These are phyloP conservation scores for Colletotrichum liriopes DNA, from an alignment of 2,329 filamentous ascomycete species.

Conservation along the genomic window DNA sequence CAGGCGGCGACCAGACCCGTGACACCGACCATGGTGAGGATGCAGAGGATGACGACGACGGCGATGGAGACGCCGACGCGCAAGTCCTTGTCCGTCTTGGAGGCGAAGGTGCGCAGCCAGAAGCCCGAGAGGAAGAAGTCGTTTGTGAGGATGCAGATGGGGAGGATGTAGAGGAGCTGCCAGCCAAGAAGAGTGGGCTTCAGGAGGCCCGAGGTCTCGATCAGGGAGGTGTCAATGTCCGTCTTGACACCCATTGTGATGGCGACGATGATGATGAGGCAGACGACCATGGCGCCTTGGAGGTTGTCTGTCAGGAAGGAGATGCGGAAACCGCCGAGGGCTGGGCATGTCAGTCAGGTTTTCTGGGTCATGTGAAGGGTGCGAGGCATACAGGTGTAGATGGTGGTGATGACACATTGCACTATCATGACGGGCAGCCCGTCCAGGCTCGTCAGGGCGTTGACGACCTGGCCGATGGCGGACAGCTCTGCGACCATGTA, in stretches of 20 bases:
- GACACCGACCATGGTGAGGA: slow-evolving; percentile 80
- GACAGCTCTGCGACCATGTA: slow-evolving; percentile 92
- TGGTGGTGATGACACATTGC: slow-evolving; percentile 82
- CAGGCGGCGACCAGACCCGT: slow-evolving; percentile 84
- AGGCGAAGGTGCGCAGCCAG: slow-evolving; percentile 88
- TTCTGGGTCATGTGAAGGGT: neutral
- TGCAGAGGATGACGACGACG: slow-evolving; percentile 74
- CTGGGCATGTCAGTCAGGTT: slow-evolving; percentile 56
- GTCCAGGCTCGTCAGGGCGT: slow-evolving; percentile 80
- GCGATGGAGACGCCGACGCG: slow-evolving; percentile 82
- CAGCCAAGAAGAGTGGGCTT: slow-evolving; percentile 81
- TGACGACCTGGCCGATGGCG: slow-evolving; percentile 84
- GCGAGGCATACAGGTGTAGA: slow-evolving; percentile 79
- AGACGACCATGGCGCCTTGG: slow-evolving; percentile 84
- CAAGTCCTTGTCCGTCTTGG: slow-evolving; percentile 83
- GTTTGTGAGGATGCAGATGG: slow-evolving; percentile 85
- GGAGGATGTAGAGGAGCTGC: slow-evolving; percentile 89
- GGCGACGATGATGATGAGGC: slow-evolving; percentile 81
- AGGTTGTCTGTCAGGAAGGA: slow-evolving; percentile 89
- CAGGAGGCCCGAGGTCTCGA: slow-evolving; percentile 79
- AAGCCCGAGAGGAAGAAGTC: slow-evolving; percentile 90
- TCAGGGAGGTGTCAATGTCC: slow-evolving; percentile 77
- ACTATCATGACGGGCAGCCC: slow-evolving; percentile 84
- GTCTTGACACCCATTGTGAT: slow-evolving; percentile 85
- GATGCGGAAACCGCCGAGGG: slow-evolving; percentile 85